Evolutionary conservation across 768 basidiomycete genomes (phyloP).

Genomic region (Suillus decipiens): DNA sequence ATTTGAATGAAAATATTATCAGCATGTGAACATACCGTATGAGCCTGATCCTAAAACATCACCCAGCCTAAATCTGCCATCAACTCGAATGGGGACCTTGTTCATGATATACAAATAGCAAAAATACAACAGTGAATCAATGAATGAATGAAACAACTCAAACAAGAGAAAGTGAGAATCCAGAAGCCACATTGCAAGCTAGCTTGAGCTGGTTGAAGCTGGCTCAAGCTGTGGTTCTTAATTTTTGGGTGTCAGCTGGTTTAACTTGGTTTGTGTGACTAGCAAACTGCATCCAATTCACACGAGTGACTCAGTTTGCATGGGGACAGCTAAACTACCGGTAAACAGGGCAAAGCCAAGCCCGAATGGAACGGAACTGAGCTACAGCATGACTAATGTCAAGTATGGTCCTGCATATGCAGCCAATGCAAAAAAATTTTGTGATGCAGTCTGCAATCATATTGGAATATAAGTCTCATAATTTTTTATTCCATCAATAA

Average conservation of each 20-base stretch:
- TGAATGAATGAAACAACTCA: no score
- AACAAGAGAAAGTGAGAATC: background rate
- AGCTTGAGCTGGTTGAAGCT: background rate
- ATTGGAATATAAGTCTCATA: no score
- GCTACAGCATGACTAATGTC: no score
- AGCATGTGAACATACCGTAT: background rate
- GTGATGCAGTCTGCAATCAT: no score
- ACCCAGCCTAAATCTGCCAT: background rate
- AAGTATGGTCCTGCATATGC: no score
- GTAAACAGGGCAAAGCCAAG: background rate
- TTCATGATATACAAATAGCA: background rate
- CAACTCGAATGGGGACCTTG: background rate
- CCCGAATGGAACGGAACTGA: no score
- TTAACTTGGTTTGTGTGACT: background rate
- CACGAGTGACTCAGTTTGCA: background rate
- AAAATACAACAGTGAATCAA: background rate
- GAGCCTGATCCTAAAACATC: background rate
- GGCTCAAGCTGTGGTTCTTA: background rate
- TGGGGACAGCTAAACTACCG: background rate
- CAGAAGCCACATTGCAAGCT: background rate
- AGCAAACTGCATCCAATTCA: background rate
- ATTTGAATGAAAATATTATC: background rate
- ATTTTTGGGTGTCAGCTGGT: background rate
- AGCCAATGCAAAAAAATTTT: no score
- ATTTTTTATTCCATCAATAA: no score